Percentiles rank a stretch among this genome's conserved stretches.
phyloP scores from a whole-genome alignment of 2,329 filamentous ascomycete species.

The Fulvia fulva region DNA sequence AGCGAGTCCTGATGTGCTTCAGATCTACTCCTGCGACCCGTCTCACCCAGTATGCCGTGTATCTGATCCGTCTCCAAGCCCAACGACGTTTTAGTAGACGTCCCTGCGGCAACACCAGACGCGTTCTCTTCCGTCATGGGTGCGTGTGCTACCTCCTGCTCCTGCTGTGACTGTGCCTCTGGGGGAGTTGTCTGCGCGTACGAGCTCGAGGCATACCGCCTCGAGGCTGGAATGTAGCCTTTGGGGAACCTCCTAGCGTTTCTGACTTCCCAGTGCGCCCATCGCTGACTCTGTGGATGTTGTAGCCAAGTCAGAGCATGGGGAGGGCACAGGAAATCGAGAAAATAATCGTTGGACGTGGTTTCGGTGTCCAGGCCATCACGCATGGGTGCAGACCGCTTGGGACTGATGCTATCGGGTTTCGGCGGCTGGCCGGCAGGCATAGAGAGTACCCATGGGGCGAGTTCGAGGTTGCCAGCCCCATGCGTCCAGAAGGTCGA shows the following conservation, averaged over 20 bases:
- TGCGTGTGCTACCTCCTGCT: background rate
- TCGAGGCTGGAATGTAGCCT: conserved; percentile 26
- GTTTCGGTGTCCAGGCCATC: background rate
- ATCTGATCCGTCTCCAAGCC: background rate
- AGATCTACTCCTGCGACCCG: background rate
- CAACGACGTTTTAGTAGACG: too few relatives aligned
- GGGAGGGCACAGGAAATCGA: conserved; percentile 49
- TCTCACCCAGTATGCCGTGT: background rate
- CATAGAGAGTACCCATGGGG: conserved; percentile 20
- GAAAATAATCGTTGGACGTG: conserved; percentile 23
- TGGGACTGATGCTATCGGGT: conserved; percentile 4
- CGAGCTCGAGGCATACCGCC: conserved; percentile 26
- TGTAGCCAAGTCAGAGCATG: conserved; percentile 40
- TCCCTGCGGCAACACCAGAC: too few relatives aligned
- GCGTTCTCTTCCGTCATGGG: background rate
- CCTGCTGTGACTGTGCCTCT: background rate
- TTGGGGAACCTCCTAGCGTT: conserved; percentile 26
- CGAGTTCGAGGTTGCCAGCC: conserved; percentile 44
- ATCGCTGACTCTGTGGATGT: conserved; percentile 14
- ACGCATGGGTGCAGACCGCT: background rate
- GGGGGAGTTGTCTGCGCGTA: background rate
- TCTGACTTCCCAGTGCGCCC: conserved; percentile 27
- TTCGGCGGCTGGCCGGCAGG: conserved; percentile 8
- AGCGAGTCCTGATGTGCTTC: background rate
- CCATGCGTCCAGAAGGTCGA: conserved; percentile 55